Conservation (phyloP, 2,329 filamentous ascomycete species). For the Ophiostoma himal-ulmi region DNA sequence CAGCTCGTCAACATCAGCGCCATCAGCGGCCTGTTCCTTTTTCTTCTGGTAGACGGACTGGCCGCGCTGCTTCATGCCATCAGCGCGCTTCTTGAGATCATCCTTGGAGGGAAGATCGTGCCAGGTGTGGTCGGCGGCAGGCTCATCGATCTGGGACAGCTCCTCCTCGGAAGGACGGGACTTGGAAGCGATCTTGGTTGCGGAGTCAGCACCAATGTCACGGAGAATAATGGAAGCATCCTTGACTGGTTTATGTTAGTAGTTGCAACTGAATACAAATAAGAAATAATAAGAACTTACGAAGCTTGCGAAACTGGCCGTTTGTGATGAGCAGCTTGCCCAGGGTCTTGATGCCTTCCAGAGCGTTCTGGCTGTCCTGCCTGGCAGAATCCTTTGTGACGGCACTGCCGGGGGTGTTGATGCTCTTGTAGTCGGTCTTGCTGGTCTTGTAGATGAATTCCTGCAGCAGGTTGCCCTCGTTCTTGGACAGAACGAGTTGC, state of each 20-base stretch:
- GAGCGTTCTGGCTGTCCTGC: slow-evolving; percentile 75
- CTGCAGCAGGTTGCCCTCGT: slow-evolving; percentile 87
- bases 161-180: slow-evolving; percentile 74
- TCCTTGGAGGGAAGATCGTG: slow-evolving; percentile 75
- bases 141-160: slow-evolving; percentile 69
- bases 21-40: slow-evolving; percentile 22
- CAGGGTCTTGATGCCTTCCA: slow-evolving; percentile 80
- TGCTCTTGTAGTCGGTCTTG: slow-evolving; percentile 61
- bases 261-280: too few relatives aligned
- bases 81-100: slow-evolving; percentile 62
- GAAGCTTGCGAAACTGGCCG: slow-evolving; percentile 87
- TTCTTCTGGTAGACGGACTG: slow-evolving; percentile 44
- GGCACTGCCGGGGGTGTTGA: slow-evolving; percentile 58
- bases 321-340: slow-evolving; percentile 90
- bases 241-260: slow-evolving; percentile 45
- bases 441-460: slow-evolving; percentile 96
- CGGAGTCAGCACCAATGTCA: slow-evolving; percentile 88
- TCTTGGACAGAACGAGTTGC: slow-evolving; percentile 81
- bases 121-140: slow-evolving; percentile 90
- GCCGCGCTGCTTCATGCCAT: slow-evolving; percentile 38
- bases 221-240: slow-evolving; percentile 77
- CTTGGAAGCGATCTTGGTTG: slow-evolving; percentile 66
- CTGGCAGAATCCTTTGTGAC: slow-evolving; percentile 70
- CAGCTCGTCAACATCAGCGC: slow-evolving; percentile 50
- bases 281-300: slow-evolving; percentile 45